Conservation (phyloP, 495 filamentous ascomycete genomes). For the Hypomontagnella monticulosa region DNA sequence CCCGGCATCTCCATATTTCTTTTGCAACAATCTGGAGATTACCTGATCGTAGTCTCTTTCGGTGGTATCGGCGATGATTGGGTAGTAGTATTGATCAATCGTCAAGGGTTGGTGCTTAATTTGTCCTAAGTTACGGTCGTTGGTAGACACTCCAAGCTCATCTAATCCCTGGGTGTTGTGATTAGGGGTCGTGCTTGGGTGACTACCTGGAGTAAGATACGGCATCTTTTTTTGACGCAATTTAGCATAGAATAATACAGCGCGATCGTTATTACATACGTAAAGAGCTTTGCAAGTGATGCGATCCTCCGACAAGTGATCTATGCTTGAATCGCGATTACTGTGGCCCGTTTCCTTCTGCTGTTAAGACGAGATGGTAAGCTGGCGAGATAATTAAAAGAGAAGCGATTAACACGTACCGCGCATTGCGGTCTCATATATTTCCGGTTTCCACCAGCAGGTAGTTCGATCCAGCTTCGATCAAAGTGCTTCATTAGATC, state of each 20-base stretch:
- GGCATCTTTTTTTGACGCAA: slow-evolving; percentile 18
- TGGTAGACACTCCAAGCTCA: not conserved
- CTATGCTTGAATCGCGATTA: not conserved
- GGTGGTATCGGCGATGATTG: slow-evolving; percentile 34
- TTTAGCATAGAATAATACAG: not conserved
- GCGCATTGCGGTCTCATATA: slow-evolving; percentile 23
- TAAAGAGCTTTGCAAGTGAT: slow-evolving; percentile 11
- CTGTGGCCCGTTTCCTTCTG: not conserved
- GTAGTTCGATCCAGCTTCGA: slow-evolving; percentile 23
- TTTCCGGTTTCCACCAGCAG: slow-evolving; percentile 16
- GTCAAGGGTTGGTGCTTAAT: slow-evolving; percentile 39
- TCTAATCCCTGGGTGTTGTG: not conserved
- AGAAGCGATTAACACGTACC: slow-evolving; percentile 5
- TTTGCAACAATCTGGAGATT: slow-evolving; percentile 20
- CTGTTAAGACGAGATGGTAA: not conserved
- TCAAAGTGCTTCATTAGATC: slow-evolving; percentile 26
- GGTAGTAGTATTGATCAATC: slow-evolving; percentile 49
- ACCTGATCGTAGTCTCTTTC: slow-evolving; percentile 45
- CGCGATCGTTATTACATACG: slow-evolving; percentile 1
- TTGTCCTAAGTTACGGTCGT: slow-evolving; percentile 7
- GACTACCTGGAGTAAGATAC: slow-evolving; percentile 12
- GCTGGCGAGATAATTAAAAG: not conserved
- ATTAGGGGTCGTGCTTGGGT: not conserved
- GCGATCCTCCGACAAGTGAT: not conserved
- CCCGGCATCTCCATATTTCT: not conserved